These are phyloP conservation scores for Mesembryanthemum crystallinum DNA, from an alignment of 148 eudicot species.

Conservation along the genomic window DNA sequence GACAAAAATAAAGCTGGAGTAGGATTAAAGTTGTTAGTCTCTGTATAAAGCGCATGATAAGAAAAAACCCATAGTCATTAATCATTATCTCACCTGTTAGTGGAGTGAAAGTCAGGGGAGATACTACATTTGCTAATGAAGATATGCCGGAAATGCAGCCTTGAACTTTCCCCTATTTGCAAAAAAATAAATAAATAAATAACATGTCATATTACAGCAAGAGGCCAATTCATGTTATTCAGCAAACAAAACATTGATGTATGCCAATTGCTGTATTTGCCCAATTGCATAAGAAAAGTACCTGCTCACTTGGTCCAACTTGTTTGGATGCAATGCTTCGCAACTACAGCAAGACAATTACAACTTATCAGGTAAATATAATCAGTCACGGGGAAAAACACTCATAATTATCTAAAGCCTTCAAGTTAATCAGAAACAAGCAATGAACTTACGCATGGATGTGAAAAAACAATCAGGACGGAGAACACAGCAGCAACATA, in stretches of 20 bases:
- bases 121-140: conserved; percentile 49
- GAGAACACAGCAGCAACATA: conserved; percentile 47
- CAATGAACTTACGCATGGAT: conserved; percentile 51
- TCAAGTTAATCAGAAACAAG: neutral
- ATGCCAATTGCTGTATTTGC: neutral
- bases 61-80: neutral
- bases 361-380: too few species aligned
- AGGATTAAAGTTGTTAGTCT: conserved; percentile 18
- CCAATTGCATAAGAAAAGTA: conserved; percentile 2
- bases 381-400: too few species aligned
- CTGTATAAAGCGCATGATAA: neutral
- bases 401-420: neutral
- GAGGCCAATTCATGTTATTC: neutral
- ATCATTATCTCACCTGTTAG: conserved; percentile 46
- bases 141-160: conserved; percentile 65
- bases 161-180: conserved; percentile 56
- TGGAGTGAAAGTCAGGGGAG: conserved; percentile 62
- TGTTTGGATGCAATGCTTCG: conserved; percentile 67
- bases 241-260: neutral
- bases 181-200: neutral
- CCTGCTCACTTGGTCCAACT: conserved; percentile 64
- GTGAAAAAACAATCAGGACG: conserved; percentile 37
- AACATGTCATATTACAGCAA: neutral
- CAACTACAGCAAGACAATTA: conserved; percentile 34
- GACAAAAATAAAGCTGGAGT: conserved; percentile 66